Evolutionary conservation across 2,329 filamentous ascomycete genomes (phyloP), one percentile per base, ranked within the genome.

Genomic region (Macrophomina tecta): DNA sequence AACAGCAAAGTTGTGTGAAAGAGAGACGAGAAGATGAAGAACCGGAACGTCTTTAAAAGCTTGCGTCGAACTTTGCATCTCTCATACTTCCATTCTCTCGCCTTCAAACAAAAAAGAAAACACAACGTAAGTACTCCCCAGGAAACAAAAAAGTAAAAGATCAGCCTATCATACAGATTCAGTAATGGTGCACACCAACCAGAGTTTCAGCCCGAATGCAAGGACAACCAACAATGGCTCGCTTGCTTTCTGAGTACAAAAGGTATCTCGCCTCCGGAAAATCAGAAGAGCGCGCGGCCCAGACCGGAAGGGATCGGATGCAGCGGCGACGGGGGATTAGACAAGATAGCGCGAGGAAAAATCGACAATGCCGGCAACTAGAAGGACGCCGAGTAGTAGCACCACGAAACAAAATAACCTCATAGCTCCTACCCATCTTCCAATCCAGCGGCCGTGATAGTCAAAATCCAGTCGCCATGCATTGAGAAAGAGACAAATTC

Each of bases 401-500:
- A 62, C 38, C 58, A 62, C 45, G 32, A 62, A 62, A 62, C 58
- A 36, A 38, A 28, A 23, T 23, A 6, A 36, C n/a, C 58, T 30
- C 58, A 36, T 49, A 16, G 42, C 38, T 49, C 58, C 58, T 62
- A 55, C 58, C 46, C 58, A 16, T 49, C 40, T 18, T 34, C 28
- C 32, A 28, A 38, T 23, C 11, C 16, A 36, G 45, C 45, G n/a
- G 58, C 42, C 6, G n/a, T 38, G 58, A 38, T n/a, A 28, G n/a
- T 23, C 30, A 32, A 62, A 23, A 42, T 38, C 55, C 63, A 6
- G n/a, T 66, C 55, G 64, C 64, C 51, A 66, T 66, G 64, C 64
- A 66, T 52, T 46, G 55, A 58, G 30, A 40, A 32, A 40, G 49
- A 58, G 5, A 58, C 18, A 51, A 23, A 32, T 40, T 30, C 40